These are phyloP conservation scores for Phylloporus arenicola DNA, from an alignment of 768 basidiomycete species.

Conservation along the genomic window DNA sequence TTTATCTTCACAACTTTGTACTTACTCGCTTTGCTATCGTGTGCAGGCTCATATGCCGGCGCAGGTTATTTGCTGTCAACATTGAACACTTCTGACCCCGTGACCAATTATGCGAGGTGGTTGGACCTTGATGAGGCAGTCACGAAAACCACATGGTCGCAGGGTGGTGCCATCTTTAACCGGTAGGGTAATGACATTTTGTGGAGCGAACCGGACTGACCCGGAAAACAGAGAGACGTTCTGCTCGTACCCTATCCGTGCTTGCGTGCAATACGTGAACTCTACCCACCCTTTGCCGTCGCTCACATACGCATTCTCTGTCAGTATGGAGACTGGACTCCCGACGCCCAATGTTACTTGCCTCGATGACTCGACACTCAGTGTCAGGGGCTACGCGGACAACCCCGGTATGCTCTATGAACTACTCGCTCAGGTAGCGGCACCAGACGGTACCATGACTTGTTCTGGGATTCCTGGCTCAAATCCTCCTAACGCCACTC, in stretches of 20 bases:
- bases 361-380: constrained; percentile 48
- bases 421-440: constrained; percentile 46
- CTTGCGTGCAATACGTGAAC: constrained; percentile 57
- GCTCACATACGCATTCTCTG: constrained; percentile 45
- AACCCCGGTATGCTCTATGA: constrained; percentile 69
- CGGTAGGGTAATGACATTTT: constrained; percentile 36
- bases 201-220: not conserved
- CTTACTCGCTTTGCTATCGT: not conserved
- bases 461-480: constrained; percentile 31
- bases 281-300: constrained; percentile 32
- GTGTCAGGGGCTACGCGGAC: constrained; percentile 44
- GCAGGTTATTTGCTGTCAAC: constrained; percentile 57
- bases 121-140: constrained; percentile 63
- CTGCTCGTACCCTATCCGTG: constrained; percentile 59
- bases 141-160: constrained; percentile 55
- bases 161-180: constrained; percentile 40
- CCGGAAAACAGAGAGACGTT: constrained; percentile 43
- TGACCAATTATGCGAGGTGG: constrained; percentile 53
- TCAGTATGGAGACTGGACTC: constrained; percentile 41
- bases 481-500: constrained; percentile 39
- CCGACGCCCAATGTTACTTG: constrained; percentile 60
- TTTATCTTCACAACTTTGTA: not conserved
- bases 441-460: constrained; percentile 26
- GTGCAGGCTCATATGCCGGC: constrained; percentile 64
- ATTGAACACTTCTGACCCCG: constrained; percentile 34